Percentiles rank a stretch among this genome's conserved stretches.
phyloP scores from a whole-genome alignment of 495 filamentous ascomycete species.

The Podospora comata region DNA sequence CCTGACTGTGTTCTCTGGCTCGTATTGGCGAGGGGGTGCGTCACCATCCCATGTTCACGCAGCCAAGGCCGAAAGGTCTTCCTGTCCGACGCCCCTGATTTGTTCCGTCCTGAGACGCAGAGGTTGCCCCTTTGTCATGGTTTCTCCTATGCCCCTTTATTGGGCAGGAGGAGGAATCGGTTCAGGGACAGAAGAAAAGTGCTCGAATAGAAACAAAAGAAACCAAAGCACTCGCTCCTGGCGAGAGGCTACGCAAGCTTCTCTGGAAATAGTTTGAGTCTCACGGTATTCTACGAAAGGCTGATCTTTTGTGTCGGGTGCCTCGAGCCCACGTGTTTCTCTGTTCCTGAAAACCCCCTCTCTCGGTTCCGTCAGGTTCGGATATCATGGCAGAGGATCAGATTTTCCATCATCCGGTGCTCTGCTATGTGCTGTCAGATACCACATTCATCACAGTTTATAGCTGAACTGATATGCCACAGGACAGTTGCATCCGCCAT shows the following conservation, averaged over 20 bases:
- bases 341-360: not conserved
- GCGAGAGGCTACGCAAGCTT: not conserved
- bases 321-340: not conserved
- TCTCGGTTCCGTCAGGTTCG: slow-evolving; percentile 14
- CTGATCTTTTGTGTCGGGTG: not conserved
- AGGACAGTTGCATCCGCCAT: not conserved
- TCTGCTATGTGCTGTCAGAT: not conserved
- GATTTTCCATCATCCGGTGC: not conserved
- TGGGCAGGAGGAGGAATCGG: not conserved
- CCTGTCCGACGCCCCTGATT: not conserved
- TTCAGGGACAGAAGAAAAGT: not conserved
- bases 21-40: slow-evolving; percentile 5
- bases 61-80: not conserved
- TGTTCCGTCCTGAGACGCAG: not conserved
- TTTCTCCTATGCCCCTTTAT: not conserved
- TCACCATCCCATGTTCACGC: not conserved
- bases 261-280: not conserved
- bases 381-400: not conserved
- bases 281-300: not conserved
- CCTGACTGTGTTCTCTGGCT: not conserved
- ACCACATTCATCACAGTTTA: not conserved
- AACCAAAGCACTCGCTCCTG: not conserved
- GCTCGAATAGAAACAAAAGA: not conserved
- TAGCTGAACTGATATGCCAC: not conserved
- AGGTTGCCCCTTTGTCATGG: slow-evolving; percentile 3